A percentile compares a stretch with the other conserved stretches of the same genome.
Conservation (phyloP, 2,329 filamentous ascomycete species). For the Arthrinium phaeospermum region DNA sequence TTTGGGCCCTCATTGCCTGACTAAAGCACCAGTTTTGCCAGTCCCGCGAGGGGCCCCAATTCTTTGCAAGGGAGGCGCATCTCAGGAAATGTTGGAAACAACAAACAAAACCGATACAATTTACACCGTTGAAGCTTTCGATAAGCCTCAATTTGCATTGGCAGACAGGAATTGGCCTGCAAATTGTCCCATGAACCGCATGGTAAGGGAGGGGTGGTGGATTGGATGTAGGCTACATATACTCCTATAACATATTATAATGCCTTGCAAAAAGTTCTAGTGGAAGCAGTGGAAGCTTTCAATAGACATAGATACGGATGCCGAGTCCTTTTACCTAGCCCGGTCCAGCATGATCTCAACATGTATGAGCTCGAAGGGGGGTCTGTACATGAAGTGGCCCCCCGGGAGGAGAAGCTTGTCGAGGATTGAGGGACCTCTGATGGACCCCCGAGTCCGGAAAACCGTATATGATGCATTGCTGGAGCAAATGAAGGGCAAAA, state of each 20-base stretch:
- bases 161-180: neutral
- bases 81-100: neutral
- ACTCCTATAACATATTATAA: neutral
- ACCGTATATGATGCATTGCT: constrained; percentile 28
- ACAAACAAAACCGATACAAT: neutral
- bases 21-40: constrained; percentile 3
- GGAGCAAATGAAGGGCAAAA: constrained; percentile 28
- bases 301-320: neutral
- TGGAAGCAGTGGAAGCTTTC: neutral
- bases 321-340: neutral
- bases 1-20: constrained; percentile 15
- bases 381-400: constrained; percentile 20
- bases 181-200: neutral
- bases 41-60: constrained; percentile 1
- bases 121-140: no score
- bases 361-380: neutral
- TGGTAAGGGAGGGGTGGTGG: neutral
- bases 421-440: constrained; percentile 29
- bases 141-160: neutral
- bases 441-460: constrained; percentile 25
- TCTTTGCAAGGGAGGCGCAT: constrained; percentile 11
- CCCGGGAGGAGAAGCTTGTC: constrained; percentile 29
- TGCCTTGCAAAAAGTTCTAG: neutral
- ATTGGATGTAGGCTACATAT: neutral
- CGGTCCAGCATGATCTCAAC: neutral